These are phyloP conservation scores for Penicillium sp. DNA, from an alignment of 2,329 filamentous ascomycete genomes.

Conservation along the genomic window DNA sequence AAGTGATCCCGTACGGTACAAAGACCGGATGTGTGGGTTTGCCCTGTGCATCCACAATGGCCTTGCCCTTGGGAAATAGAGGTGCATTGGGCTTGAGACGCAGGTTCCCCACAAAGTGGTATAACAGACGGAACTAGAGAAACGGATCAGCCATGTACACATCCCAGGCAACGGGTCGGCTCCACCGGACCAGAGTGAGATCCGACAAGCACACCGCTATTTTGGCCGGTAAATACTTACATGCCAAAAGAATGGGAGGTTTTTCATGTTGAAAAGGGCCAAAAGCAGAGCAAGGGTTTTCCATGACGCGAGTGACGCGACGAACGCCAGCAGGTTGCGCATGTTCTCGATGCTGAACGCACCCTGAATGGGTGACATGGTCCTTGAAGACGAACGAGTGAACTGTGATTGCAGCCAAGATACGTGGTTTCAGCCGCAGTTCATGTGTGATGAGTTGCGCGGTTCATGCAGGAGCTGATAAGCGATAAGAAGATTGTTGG, in stretches of 20 bases:
- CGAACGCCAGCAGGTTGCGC: conserved; percentile 20
- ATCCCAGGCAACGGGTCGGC: not conserved
- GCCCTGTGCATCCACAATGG: conserved; percentile 32
- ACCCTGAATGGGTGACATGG: conserved; percentile 12
- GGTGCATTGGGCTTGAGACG: conserved; percentile 49
- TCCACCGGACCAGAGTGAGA: not conserved
- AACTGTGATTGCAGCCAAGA: not conserved
- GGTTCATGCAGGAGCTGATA: conserved; percentile 2
- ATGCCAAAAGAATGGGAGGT: conserved; percentile 40
- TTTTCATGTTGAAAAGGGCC: conserved; percentile 39
- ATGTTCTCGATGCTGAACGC: conserved; percentile 22
- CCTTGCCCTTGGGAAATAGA: conserved; percentile 42
- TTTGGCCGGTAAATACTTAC: conserved; percentile 27
- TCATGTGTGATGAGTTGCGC: not conserved
- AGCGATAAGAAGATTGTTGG: conserved; percentile 2
- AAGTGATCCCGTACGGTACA: conserved; percentile 64
- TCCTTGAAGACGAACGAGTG: not conserved
- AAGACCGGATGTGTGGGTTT: conserved; percentile 63
- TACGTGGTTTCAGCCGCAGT: not conserved
- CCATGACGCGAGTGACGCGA: conserved; percentile 32
- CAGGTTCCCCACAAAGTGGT: conserved; percentile 56
- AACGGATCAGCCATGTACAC: conserved; percentile 11
- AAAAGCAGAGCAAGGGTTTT: conserved; percentile 37
- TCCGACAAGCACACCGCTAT: not conserved
- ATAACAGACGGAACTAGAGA: conserved; percentile 57